Evolutionary conservation across 192 early-diverging fungal genomes (phyloP), one percentile per base, ranked within the genome.

Genomic region (Phycomyces nitens): DNA sequence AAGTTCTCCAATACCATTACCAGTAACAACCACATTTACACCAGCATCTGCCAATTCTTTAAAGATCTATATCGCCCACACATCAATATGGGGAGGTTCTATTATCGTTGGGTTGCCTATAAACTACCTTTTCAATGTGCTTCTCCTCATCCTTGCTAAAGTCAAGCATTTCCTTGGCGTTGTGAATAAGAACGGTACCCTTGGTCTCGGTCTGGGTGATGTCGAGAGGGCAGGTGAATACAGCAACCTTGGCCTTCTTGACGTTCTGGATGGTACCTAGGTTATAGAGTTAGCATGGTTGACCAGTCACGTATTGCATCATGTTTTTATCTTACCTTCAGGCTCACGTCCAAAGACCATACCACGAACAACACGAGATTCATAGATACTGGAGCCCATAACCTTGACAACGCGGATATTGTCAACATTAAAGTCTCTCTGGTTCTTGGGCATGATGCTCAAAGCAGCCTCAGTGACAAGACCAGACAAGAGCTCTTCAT

Each of bases 281-380:
- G 38, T 16, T n/a, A n/a, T n/a, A n/a, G n/a, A n/a, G n/a, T n/a
- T n/a, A n/a, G n/a, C n/a, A n/a, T n/a, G n/a, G n/a, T n/a, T n/a
- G n/a, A n/a, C n/a, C n/a, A n/a, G n/a, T n/a, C n/a, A 34, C 29
- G 7, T 7, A 34, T 7, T 34, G 7, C 29, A 34, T 7, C 29
- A 7, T 34, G 3, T 40, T 42, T 15, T 8, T 57, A n/a, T 43
- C 53, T 24, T 74, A 83, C 90, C 89, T 74, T 96, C 96, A 24
- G 94, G 89, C 65, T 92, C 86, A 47, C 93, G 83, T 23, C 94
- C 93, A 82, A 99, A 94, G 24, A 99, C 96, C 96, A 99, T 99
- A 62, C 96, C 96, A 55, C 86, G 86, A 52, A 97, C 85, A 27
- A 99, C 96, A 55, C 75, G 69, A 66, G 93, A 91, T 73, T 99